phyloP scores from a whole-genome alignment of 2,329 filamentous ascomycete species.

The Aspergillus pseudonomiae region DNA sequence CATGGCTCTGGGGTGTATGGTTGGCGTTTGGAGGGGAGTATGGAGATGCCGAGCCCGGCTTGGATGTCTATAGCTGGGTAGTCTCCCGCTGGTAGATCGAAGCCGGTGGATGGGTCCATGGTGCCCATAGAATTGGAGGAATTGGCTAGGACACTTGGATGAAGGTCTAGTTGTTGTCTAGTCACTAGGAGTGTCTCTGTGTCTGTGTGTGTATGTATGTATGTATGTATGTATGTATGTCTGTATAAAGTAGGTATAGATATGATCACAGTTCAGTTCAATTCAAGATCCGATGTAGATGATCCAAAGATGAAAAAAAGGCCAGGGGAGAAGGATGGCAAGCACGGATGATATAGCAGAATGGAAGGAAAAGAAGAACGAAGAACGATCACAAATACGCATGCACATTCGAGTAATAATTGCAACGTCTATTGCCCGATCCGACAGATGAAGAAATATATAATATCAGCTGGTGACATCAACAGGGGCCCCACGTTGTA shows the following conservation, averaged over 20 bases:
- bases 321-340: neutral
- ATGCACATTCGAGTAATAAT: neutral
- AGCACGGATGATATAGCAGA: neutral
- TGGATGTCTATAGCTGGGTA: neutral
- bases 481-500: neutral
- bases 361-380: neutral
- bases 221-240: neutral
- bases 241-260: neutral
- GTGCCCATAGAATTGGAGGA: neutral
- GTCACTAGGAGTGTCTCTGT: neutral
- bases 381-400: neutral
- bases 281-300: neutral
- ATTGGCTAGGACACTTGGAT: neutral
- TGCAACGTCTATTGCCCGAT: neutral
- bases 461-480: constrained; percentile 1
- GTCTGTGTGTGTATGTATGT: neutral
- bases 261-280: neutral
- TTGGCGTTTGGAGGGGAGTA: neutral
- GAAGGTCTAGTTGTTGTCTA: neutral
- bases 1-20: neutral
- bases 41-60: neutral
- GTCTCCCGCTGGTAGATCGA: neutral
- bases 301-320: neutral
- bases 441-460: neutral
- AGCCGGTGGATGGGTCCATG: neutral